A percentile compares a stretch with the other conserved stretches of the same genome.
These are phyloP conservation scores for Penicillium palitans DNA, from an alignment of 2,329 filamentous ascomycete genomes.

Conservation along the genomic window DNA sequence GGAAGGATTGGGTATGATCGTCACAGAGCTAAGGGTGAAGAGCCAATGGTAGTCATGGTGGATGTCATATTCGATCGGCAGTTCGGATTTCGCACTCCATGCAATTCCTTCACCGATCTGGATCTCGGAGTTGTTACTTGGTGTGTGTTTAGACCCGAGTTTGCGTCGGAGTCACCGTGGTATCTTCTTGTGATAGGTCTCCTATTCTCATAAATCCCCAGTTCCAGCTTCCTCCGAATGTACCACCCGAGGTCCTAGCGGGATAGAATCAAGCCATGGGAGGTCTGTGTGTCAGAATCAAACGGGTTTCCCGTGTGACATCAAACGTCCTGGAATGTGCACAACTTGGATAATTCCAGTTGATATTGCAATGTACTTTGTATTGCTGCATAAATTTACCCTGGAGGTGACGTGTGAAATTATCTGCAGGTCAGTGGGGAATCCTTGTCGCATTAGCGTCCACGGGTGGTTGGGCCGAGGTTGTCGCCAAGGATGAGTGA, in stretches of 20 bases:
- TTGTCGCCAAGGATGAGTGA: constrained; percentile 5
- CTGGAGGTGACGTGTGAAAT: too few relatives aligned
- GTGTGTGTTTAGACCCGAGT: background rate
- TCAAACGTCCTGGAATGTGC: too few relatives aligned
- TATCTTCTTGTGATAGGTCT: background rate
- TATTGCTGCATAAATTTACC: too few relatives aligned
- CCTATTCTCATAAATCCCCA: background rate
- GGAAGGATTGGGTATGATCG: background rate
- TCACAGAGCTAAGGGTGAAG: background rate
- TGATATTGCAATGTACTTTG: too few relatives aligned
- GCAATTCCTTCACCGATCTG: background rate
- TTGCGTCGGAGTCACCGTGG: background rate
- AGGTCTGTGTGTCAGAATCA: background rate
- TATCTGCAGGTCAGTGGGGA: too few relatives aligned
- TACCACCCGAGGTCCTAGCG: background rate
- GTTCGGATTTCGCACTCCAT: background rate
- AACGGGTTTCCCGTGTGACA: too few relatives aligned
- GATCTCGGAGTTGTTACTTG: constrained; percentile 6
- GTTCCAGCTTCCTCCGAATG: background rate
- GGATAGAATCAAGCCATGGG: background rate
- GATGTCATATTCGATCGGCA: constrained; percentile 1
- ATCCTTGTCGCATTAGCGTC: too few relatives aligned
- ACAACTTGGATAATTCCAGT: too few relatives aligned
- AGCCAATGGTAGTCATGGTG: background rate
- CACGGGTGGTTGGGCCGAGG: too few relatives aligned